A percentile compares a stretch with the other conserved stretches of the same genome.
Evolutionary conservation across 768 basidiomycete genomes (phyloP).

Genomic region (Suillus alpinus): DNA sequence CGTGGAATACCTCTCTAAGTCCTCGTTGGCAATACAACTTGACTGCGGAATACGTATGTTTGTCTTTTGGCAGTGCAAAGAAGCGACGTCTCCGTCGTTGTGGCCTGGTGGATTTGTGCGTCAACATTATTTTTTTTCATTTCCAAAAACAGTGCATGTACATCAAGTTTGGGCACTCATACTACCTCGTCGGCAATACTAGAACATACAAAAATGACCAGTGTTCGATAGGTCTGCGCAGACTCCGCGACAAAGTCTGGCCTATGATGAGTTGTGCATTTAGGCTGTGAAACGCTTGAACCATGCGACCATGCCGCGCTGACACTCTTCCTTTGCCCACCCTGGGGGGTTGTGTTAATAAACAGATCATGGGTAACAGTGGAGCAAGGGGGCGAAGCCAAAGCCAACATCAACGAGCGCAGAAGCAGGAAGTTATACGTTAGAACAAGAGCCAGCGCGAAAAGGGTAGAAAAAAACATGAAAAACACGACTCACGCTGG

Average conservation of each 20-base stretch:
- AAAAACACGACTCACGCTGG: not conserved
- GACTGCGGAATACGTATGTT: not conserved
- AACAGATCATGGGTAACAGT: not conserved
- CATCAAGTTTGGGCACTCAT: not conserved
- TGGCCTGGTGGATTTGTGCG: not conserved
- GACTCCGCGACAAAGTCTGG: not conserved
- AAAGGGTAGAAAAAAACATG: not conserved
- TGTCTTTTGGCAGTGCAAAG: not conserved
- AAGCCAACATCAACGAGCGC: too few species aligned
- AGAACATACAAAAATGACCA: not conserved
- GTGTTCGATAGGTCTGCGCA: not conserved
- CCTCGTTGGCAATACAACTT: not conserved
- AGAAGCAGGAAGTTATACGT: not conserved
- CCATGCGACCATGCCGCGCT: constrained; percentile 42
- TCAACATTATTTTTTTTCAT: too few species aligned
- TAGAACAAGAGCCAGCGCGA: not conserved
- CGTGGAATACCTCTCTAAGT: not conserved
- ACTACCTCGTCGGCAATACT: not conserved
- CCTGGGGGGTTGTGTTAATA: not conserved
- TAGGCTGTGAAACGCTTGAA: constrained; percentile 22
- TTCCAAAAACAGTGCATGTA: too few species aligned
- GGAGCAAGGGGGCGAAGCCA: too few species aligned
- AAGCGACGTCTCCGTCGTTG: not conserved
- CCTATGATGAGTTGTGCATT: constrained; percentile 11
- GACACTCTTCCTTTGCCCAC: constrained; percentile 52